Conservation (phyloP, 805 yeast genomes). For the Nakazawaea ambrosiae region DNA sequence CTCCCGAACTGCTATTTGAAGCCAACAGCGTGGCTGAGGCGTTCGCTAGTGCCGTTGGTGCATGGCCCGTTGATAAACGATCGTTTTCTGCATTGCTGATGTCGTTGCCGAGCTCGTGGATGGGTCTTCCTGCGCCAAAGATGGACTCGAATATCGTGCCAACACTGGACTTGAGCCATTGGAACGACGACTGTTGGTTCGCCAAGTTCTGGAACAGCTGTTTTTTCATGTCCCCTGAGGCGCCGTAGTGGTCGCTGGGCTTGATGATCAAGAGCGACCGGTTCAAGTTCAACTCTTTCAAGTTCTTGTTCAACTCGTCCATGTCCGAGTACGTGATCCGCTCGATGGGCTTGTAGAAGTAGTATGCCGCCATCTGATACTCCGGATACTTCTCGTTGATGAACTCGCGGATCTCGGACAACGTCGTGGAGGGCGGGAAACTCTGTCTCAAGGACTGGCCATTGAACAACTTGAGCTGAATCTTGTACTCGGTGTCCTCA, state of each 20-base stretch:
- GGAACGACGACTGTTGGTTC: constrained; percentile 4
- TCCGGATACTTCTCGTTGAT: constrained; percentile 39
- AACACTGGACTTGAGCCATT: constrained; percentile 10
- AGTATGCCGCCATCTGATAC: constrained; percentile 42
- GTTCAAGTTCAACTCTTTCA: constrained; percentile 49
- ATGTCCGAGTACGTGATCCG: constrained; percentile 54
- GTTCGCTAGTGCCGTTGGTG: not conserved
- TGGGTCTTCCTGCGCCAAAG: not conserved
- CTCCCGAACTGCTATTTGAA: not conserved
- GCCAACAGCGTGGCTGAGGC: not conserved
- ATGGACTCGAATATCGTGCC: constrained; percentile 8
- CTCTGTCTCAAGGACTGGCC: constrained; percentile 50
- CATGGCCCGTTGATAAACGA: too few relatives aligned
- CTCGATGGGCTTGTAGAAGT: constrained; percentile 48
- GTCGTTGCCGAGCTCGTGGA: too few relatives aligned
- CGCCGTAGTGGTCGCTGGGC: constrained; percentile 31
- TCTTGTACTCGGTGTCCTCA: constrained; percentile 35
- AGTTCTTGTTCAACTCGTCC: constrained; percentile 46
- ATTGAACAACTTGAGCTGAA: constrained; percentile 53
- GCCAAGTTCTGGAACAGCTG: constrained; percentile 5
- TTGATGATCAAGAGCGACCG: constrained; percentile 71
- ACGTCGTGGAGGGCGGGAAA: constrained; percentile 37
- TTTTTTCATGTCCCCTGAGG: constrained; percentile 4
- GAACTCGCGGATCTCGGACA: constrained; percentile 57
- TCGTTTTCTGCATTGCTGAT: too few relatives aligned